Evolutionary conservation across 164 flowering plant species (phyloP).

Genomic region (Dillenia turbinata): DNA sequence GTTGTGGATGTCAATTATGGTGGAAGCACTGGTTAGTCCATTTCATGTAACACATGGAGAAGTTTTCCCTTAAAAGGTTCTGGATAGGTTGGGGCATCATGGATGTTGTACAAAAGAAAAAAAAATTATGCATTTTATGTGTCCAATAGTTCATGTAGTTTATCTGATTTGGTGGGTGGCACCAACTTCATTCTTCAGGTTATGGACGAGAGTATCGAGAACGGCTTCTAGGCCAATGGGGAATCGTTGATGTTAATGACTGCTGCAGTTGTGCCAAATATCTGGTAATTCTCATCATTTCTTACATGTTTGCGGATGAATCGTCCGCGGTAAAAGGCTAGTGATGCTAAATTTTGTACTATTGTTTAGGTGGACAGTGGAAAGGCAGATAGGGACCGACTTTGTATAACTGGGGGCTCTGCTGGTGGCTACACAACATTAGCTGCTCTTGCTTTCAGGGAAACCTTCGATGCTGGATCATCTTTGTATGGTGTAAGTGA

Average conservation of each 20-base stretch:
- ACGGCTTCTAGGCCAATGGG: conserved; percentile 78
- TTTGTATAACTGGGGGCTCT: conserved; percentile 89
- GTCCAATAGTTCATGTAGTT: not conserved
- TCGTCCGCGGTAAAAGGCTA: no score
- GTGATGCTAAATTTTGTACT: conserved; percentile 5
- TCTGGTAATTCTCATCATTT: conserved; percentile 45
- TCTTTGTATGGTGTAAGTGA: conserved; percentile 92
- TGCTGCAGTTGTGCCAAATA: conserved; percentile 93
- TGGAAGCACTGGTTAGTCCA: conserved; percentile 87
- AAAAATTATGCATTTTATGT: no score
- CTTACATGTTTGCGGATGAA: no score
- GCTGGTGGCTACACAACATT: conserved; percentile 98
- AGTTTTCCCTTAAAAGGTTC: no score
- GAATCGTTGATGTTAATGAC: conserved; percentile 92
- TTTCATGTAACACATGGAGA: no score
- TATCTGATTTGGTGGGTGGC: conserved; percentile 8
- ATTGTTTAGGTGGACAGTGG: conserved; percentile 69
- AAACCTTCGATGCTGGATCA: conserved; percentile 89
- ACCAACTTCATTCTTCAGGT: conserved; percentile 42
- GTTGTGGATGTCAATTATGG: conserved; percentile 97
- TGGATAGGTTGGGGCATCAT: no score
- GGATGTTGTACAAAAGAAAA: no score
- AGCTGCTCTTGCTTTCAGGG: conserved; percentile 89
- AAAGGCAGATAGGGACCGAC: conserved; percentile 69
- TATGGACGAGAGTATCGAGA: conserved; percentile 94